Evolutionary conservation across 2,329 filamentous ascomycete genomes (phyloP).

Genomic region (Paramyrothecium roridum): DNA sequence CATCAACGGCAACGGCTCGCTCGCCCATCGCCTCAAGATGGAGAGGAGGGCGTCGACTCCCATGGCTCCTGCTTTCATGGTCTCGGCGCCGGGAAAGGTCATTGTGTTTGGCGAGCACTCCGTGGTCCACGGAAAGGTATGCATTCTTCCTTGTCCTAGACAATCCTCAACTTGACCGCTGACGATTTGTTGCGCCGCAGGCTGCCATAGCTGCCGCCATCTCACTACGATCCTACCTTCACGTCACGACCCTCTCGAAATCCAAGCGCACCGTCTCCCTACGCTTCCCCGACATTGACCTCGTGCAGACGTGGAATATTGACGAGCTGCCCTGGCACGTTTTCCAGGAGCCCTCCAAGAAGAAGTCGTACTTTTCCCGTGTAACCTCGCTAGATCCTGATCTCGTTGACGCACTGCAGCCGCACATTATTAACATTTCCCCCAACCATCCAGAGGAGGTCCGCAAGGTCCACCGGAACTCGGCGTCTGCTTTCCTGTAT

Average conservation of each 20-base stretch:
- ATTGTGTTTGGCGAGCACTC: constrained; percentile 98
- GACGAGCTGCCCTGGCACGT: constrained; percentile 82
- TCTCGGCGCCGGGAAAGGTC: constrained; percentile 95
- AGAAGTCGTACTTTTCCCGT: constrained; percentile 91
- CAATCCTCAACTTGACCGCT: too few species aligned
- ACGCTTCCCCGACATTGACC: constrained; percentile 85
- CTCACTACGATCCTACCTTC: constrained; percentile 91
- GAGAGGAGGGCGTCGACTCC: constrained; percentile 59
- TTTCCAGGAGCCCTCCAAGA: constrained; percentile 79
- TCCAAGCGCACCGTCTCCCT: constrained; percentile 84
- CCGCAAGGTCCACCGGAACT: constrained; percentile 80
- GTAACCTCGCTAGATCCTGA: constrained; percentile 82
- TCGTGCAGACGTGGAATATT: constrained; percentile 92
- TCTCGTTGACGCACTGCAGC: constrained; percentile 75
- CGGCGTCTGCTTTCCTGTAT: constrained; percentile 86
- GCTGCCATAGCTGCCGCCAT: constrained; percentile 93
- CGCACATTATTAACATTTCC: constrained; percentile 73
- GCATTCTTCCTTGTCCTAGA: too few species aligned
- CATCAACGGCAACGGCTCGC: constrained; percentile 29
- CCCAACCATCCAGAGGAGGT: constrained; percentile 61
- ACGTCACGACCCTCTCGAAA: constrained; percentile 91
- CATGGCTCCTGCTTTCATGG: constrained; percentile 90
- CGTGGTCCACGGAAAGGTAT: constrained; percentile 92
- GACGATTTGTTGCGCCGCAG: constrained; percentile 35
- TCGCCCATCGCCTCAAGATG: constrained; percentile 33